Conservation (phyloP, 768 basidiomycete genomes). For the Collybiopsis confluens region DNA sequence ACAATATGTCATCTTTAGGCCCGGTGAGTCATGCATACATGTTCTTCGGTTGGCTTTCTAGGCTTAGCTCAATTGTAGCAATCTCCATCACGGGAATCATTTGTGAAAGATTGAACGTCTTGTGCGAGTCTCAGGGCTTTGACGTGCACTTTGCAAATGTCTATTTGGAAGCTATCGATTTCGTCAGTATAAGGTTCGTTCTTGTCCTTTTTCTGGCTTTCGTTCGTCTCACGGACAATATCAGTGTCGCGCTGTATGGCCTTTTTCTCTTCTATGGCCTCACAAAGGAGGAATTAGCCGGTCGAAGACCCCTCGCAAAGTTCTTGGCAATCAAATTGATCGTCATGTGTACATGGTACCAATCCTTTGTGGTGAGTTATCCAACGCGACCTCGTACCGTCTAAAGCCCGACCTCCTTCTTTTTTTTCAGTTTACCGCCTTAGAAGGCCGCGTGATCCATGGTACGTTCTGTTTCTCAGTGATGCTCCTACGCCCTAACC, state of each 20-base stretch:
- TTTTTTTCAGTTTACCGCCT: constrained; percentile 48
- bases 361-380: constrained; percentile 61
- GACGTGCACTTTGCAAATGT: constrained; percentile 58
- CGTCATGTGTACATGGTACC: constrained; percentile 88
- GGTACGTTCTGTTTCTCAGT: constrained; percentile 26
- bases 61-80: constrained; percentile 19
- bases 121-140: constrained; percentile 64
- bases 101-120: constrained; percentile 61
- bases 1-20: constrained; percentile 80
- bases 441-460: constrained; percentile 69
- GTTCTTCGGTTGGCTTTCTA: background rate
- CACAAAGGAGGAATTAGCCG: constrained; percentile 74
- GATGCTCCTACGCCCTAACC: constrained; percentile 3
- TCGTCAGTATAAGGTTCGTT: constrained; percentile 73
- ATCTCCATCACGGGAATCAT: constrained; percentile 77
- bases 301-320: constrained; percentile 75
- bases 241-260: constrained; percentile 81
- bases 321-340: constrained; percentile 86
- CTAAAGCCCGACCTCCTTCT: constrained; percentile 1
- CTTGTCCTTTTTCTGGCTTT: background rate
- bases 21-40: constrained; percentile 24
- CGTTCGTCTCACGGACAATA: background rate
- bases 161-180: constrained; percentile 72
- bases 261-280: constrained; percentile 80
- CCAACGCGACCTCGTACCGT: background rate